A percentile compares a stretch with the other conserved stretches of the same genome.
phyloP scores from a whole-genome alignment of 192 early-diverging fungal genomes.

The Coemansia sp. region DNA sequence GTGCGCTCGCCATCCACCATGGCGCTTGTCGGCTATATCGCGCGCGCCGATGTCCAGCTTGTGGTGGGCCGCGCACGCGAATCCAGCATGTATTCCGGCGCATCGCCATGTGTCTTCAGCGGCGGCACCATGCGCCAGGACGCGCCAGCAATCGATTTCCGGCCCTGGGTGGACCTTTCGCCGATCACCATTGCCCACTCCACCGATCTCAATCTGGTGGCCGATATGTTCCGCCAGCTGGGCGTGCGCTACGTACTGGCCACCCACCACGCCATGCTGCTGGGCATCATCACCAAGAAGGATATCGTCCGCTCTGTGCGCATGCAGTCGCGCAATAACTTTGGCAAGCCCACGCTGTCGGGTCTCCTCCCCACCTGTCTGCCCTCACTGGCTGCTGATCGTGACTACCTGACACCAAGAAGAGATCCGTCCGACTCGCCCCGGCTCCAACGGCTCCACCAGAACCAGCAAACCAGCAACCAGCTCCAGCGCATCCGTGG shows the following conservation, averaged over 20 bases:
- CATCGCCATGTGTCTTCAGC: conserved; percentile 37
- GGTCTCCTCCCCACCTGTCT: conserved; percentile 7
- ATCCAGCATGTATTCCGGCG: conserved; percentile 25
- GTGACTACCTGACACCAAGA: not conserved
- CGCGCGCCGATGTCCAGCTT: conserved; percentile 58
- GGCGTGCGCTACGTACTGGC: conserved; percentile 65
- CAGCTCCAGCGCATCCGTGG: conserved; percentile 7
- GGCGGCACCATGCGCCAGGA: not conserved
- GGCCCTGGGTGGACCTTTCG: conserved; percentile 68
- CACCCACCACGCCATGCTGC: conserved; percentile 59
- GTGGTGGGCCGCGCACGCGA: conserved; percentile 18
- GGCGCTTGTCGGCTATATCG: conserved; percentile 71
- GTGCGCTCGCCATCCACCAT: conserved; percentile 60
- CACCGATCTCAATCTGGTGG: conserved; percentile 65
- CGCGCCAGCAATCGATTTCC: conserved; percentile 54
- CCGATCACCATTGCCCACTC: conserved; percentile 64
- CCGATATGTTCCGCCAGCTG: conserved; percentile 68
- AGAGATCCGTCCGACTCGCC: not conserved
- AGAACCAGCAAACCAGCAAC: not conserved
- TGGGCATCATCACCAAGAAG: conserved; percentile 74
- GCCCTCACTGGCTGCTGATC: not conserved
- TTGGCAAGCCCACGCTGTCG: conserved; percentile 21
- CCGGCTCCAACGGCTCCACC: not conserved
- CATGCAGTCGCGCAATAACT: conserved; percentile 43
- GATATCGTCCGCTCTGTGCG: conserved; percentile 59